Conservation (phyloP, 140 eudicot genomes). For the Stevia rebaudiana region DNA sequence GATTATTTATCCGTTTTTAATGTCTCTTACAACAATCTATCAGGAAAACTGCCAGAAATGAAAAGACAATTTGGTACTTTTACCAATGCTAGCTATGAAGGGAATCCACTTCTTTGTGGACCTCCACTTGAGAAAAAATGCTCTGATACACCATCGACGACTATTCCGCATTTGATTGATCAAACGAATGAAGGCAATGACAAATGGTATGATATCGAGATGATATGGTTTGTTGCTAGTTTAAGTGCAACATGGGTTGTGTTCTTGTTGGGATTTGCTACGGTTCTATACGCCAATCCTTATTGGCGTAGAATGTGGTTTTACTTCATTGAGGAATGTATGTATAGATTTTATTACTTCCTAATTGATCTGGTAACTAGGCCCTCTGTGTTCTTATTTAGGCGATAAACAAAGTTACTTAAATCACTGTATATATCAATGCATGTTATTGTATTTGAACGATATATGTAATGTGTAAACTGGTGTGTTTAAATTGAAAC, state of each 20-base stretch:
- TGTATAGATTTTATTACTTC: slow-evolving; percentile 5
- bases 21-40: slow-evolving; percentile 15
- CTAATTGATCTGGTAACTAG: not conserved
- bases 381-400: not conserved
- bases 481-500: no score
- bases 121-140: slow-evolving; percentile 22
- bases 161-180: not conserved
- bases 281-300: not conserved
- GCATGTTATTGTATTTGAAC: no score
- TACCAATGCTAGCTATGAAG: slow-evolving; percentile 13
- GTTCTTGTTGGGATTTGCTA: not conserved
- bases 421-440: no score
- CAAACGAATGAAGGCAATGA: not conserved
- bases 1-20: not conserved
- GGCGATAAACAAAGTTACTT: not conserved
- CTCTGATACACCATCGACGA: not conserved
- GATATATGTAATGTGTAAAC: no score
- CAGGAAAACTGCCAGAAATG: slow-evolving; percentile 23
- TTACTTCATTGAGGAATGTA: not conserved
- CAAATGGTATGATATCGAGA: slow-evolving; percentile 18
- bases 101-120: slow-evolving; percentile 33
- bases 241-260: not conserved
- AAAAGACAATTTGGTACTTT: slow-evolving; percentile 33
- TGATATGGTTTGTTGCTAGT: slow-evolving; percentile 7
- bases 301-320: not conserved